Base-by-base conservation (phyloP, 768 basidiomycete genomes). In the Xerocomus potaroensis region DNA sequence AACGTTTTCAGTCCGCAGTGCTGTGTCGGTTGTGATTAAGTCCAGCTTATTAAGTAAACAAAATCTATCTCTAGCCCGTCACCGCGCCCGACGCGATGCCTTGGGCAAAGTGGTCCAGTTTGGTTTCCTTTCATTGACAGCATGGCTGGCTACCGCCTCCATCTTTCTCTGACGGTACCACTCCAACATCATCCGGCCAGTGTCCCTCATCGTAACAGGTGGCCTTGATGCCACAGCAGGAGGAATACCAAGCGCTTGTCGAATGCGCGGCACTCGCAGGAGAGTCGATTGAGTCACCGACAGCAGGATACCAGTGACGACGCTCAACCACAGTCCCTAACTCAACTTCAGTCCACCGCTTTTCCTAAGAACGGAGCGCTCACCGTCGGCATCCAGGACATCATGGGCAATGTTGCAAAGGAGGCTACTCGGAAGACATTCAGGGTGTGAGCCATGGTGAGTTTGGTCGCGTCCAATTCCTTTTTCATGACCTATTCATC, bases 361-460 rank as follows among this genome's bases (percentile, higher is more conserved):
- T 6, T 23, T 19, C 30, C 8, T 15, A 15, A 24, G 23, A 34
- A 19, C n/a, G 2, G 35, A 19, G 43, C 24, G 70, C 84, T 58
- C 64, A 90, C 91, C 2, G 79, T 69, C 23, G 90, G 83, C 61
- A 93, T 77, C 43, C 67, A 67, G 14, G 69, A 67, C 68, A 83
- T 72, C 57, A 82, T 65, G 38, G 77, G 72, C 63, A 80, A 59
- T 40, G 72, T 76, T 15, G 68, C 53, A 36, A 85, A 43, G 9
- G 80, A 75, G n/a, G 81, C 59, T 18, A 84, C 54, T 3, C 81
- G 79, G 61, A 91, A 72, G 30, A 69, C 61, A 58, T 90, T 89
- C 74, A 84, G 77, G 36, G 81, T 55, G 58, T 91, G 89, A 8
- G 75, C 77, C 66, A 81, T 75, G 30, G 67, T 65, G n/a, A 77